Conservation (phyloP, 129 eudicot genomes). For the Centella asiatica region DNA sequence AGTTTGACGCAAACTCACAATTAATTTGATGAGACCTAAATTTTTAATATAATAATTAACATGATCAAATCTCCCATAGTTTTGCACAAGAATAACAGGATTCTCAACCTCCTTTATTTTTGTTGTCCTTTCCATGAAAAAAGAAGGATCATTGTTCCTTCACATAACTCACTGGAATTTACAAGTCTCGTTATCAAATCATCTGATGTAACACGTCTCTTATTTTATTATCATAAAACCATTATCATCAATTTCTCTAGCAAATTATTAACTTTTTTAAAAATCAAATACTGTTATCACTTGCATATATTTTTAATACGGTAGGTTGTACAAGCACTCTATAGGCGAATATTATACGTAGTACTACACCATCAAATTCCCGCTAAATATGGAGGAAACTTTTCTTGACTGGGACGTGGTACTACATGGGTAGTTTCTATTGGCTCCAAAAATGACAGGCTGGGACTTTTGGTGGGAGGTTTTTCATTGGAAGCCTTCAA, state of each 20-base stretch:
- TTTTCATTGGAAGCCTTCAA: slow-evolving; percentile 3
- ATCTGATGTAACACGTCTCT: slow-evolving; percentile 7
- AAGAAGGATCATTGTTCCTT: not conserved
- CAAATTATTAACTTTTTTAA: not conserved
- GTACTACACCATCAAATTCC: slow-evolving; percentile 9
- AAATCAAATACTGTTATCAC: too few relatives aligned
- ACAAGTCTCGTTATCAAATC: slow-evolving; percentile 3
- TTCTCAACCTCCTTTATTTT: not conserved
- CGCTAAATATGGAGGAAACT: slow-evolving; percentile 28
- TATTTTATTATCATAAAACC: not conserved
- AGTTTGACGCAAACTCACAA: too few relatives aligned
- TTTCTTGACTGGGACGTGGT: not conserved
- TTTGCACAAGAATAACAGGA: too few relatives aligned
- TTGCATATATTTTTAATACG: not conserved
- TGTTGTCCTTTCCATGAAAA: not conserved
- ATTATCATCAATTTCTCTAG: not conserved
- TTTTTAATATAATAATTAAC: too few relatives aligned
- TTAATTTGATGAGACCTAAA: too few relatives aligned
- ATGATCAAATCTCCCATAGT: too few relatives aligned
- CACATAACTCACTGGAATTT: not conserved
- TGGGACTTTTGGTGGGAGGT: slow-evolving; percentile 8
- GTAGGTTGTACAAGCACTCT: not conserved
- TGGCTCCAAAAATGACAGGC: slow-evolving; percentile 6
- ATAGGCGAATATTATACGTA: not conserved
- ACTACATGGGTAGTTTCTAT: not conserved